A percentile compares a stretch with the other conserved stretches of the same genome.
Evolutionary conservation across 2,329 filamentous ascomycete genomes (phyloP).

Genomic region (Ceratocystis eucalypticola): DNA sequence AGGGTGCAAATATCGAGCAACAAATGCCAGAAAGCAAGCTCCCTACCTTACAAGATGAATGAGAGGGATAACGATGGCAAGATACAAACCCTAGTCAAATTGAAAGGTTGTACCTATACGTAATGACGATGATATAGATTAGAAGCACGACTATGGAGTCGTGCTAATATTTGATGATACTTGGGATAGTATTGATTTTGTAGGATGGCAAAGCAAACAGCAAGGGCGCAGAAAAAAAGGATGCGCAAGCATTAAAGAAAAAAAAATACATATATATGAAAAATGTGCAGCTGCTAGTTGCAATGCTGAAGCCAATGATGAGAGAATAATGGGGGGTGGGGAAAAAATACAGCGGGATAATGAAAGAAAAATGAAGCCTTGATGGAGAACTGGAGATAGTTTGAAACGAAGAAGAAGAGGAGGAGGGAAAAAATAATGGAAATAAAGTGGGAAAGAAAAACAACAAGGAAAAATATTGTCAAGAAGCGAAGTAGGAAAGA

Average conservation of each 20-base stretch:
- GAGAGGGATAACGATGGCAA: background rate
- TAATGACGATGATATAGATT: constrained; percentile 4
- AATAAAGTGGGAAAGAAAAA: background rate
- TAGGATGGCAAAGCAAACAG: background rate
- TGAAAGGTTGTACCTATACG: background rate
- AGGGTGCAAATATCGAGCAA: background rate
- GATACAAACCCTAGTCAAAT: background rate
- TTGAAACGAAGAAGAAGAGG: background rate
- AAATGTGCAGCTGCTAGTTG: background rate
- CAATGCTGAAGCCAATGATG: background rate
- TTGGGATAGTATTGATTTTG: constrained; percentile 1
- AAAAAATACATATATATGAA: background rate
- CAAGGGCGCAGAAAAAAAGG: background rate
- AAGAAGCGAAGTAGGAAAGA: background rate
- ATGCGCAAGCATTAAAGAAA: background rate
- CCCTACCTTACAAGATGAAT: background rate
- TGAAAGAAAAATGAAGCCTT: background rate
- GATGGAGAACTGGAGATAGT: background rate
- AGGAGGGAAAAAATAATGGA: background rate
- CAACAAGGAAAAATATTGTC: background rate
- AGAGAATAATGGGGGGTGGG: background rate
- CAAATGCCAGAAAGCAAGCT: background rate
- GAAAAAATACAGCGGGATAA: background rate
- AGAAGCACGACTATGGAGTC: background rate
- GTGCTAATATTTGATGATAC: background rate